Base-by-base conservation (phyloP, 306 rosid genomes). In the Lathyrus aphaca region DNA sequence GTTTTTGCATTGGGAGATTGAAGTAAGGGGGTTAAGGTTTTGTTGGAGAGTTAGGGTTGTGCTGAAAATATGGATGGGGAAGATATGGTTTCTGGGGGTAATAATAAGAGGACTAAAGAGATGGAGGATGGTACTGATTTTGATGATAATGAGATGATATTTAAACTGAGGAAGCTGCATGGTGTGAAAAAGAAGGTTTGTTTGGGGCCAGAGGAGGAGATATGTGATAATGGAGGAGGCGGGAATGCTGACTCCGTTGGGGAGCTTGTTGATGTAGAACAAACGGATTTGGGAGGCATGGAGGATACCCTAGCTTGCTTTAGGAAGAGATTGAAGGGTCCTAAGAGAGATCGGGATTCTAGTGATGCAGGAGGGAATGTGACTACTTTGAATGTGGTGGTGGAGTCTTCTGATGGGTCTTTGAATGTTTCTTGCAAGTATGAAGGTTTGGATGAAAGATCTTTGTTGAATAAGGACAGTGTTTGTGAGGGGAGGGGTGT, bases 251-350 rank as follows among this genome's bases (percentile, higher is more conserved):
- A 44, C 15, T 44, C 49, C 1, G 1, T 44, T 44, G 49, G 17
- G 49, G 15, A 14, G 5, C 5, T 13, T 44, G 49, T 44, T 44
- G 49, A 44, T 44, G 49, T 13, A 44, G 77, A n/a, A 27, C 68
- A 74, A n/a, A 88, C 59, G 70, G 90, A 87, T 72, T 81, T 86
- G 16, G 91, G 85, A 71, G 89, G 89, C 30, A 83, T 94, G 97
- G 91, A 88, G 63, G 97, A 90, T 84, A 91, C 98, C n/a, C 75
- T 94, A 79, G 98, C 98, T 15, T 88, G 88, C 75, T 87, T 94
- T 58, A 82, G 91, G 88, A 94, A 90, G 85, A 88, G 91, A 77
- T 84, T 94, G 87, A 94, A 82, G 85, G 92, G 86, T 79, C 96
- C 91, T 6, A 89, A 86, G 78, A 88, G 84, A 77, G 88, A 86